Evolutionary conservation across 371 early-diverging fungal species (phyloP).

Genomic region (Mucor circinelloides): DNA sequence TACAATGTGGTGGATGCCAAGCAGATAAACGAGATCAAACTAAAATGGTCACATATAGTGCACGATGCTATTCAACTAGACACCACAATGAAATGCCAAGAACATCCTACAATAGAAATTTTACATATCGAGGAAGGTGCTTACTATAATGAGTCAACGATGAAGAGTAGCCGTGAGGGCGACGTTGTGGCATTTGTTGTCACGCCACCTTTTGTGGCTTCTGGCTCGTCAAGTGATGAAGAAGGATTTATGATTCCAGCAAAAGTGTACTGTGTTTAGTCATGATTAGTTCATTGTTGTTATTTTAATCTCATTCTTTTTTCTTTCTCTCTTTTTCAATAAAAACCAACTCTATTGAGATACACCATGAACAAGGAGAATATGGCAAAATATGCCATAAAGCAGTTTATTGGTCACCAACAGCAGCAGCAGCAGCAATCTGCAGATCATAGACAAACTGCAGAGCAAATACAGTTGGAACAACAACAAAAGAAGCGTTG

Average conservation of each 20-base stretch:
- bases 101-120: slow-evolving; percentile 16
- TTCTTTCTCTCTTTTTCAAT: background rate
- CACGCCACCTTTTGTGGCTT: slow-evolving; percentile 35
- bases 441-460: background rate
- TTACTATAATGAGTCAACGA: slow-evolving; percentile 18
- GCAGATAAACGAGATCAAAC: background rate
- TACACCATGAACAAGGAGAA: slow-evolving; percentile 21
- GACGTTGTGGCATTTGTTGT: slow-evolving; percentile 25
- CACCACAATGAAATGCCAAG: slow-evolving; percentile 37
- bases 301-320: background rate
- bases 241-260: slow-evolving; percentile 36
- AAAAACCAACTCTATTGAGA: background rate
- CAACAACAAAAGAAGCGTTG: slow-evolving; percentile 24
- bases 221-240: slow-evolving; percentile 20
- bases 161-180: slow-evolving; percentile 19
- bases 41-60: slow-evolving; percentile 17
- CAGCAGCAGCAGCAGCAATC: background rate
- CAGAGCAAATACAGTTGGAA: background rate
- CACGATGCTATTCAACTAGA: slow-evolving; percentile 22
- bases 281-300: background rate
- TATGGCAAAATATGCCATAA: slow-evolving; percentile 23
- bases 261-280: slow-evolving; percentile 35
- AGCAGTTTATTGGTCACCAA: slow-evolving; percentile 3
- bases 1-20: slow-evolving; percentile 6
- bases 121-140: slow-evolving; percentile 27